Evolutionary conservation across 306 rosid genomes (phyloP), one percentile per base, ranked within the genome.

Genomic region (Rubus idaeus): DNA sequence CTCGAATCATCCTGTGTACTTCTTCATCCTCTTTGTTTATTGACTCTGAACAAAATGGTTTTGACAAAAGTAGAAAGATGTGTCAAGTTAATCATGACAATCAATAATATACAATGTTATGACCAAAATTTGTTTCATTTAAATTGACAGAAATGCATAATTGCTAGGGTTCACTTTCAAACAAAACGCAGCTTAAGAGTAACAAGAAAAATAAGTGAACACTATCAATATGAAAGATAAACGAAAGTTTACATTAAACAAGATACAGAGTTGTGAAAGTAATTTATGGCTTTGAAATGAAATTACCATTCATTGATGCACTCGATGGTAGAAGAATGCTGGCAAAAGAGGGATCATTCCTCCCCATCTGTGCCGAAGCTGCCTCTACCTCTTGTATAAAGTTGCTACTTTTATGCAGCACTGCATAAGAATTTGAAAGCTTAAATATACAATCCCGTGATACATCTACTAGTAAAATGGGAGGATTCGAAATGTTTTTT

Each of bases 391-490:
- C 83, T 75, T 80, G 84, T 40, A 82, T 74, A 80, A 26, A 62
- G 80, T 75, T 91, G 68, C 73, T 81, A 68, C 74, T 83, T 53
- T 68, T 76, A 11, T 72, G 75, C 67, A 86, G 78, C 88, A 74
- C 82, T 42, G 83, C 71, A 56, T 82, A 76, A 37, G 79, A 69
- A 73, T 79, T 83, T 69, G 30, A 26, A 76, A 51, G 52, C 51
- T 79, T 78, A 82, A 80, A 82, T 75, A 76, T 49, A 80, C 73
- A 39, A 73, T 84, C 89, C 90, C 88, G 80, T 86, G 79, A 70
- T 78, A 63, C 80, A 73, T 70, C 80, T 82, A 82, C 77, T 68
- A 41, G 65, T 42, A 66, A 69, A 83, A 83, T 20, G 4, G 72
- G n/a, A 42, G 14, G 21, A 68, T 49, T 71, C 75, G 42, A 53